A percentile compares a stretch with the other conserved stretches of the same genome.
phyloP scores from a whole-genome alignment of 2,329 filamentous ascomycete genomes.

The Penicillium palitans region DNA sequence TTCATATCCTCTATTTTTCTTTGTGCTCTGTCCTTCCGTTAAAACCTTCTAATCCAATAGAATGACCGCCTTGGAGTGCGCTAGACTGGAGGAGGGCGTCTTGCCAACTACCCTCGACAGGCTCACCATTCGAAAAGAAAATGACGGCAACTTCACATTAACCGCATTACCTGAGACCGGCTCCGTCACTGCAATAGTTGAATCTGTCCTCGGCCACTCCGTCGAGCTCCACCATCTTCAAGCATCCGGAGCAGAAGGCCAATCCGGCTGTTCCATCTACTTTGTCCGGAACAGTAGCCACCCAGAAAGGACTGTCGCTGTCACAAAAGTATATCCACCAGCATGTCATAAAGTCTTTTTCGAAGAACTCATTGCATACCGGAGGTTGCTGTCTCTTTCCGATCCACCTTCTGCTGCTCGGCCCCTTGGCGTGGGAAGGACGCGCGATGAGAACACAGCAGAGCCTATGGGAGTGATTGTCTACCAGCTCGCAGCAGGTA shows the following conservation, averaged over 20 bases:
- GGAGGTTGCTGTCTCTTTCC: not conserved
- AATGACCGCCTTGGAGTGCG: not conserved
- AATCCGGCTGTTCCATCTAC: constrained; percentile 3
- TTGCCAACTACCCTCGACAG: not conserved
- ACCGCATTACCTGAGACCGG: not conserved
- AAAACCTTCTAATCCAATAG: not conserved
- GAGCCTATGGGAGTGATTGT: constrained; percentile 3
- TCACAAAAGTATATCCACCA: constrained; percentile 1
- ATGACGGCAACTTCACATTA: not conserved
- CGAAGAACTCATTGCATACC: constrained; percentile 2
- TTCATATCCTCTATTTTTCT: not conserved
- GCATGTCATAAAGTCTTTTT: constrained; percentile 2
- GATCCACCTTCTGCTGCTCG: constrained; percentile 2
- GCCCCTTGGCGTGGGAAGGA: constrained; percentile 1
- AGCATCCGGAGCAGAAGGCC: constrained; percentile 3
- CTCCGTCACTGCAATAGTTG: not conserved
- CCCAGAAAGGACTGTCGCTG: not conserved
- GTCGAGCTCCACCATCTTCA: constrained; percentile 3
- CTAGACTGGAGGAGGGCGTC: not conserved
- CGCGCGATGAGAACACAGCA: not conserved
- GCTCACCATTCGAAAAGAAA: not conserved
- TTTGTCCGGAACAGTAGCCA: not conserved
- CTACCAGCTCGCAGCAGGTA: not conserved
- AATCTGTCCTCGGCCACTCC: constrained; percentile 3
- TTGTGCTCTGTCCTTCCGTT: not conserved